Conservation (phyloP, 2,329 filamentous ascomycete species). For the Dothidotthia symphoricarpi region DNA sequence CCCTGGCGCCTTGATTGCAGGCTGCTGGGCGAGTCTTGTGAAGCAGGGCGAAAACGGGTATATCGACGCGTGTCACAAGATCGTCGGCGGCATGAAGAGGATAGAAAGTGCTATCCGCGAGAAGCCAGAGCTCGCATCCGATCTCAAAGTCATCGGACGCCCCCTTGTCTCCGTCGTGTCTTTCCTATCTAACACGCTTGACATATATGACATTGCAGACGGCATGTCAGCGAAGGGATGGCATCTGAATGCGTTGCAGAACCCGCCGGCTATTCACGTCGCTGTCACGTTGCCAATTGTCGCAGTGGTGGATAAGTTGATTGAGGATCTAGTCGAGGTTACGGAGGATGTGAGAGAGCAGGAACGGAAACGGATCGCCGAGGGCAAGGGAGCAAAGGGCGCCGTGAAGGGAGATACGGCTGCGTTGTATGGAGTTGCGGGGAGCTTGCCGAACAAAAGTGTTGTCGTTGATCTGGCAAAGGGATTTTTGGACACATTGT, state of each 20-base stretch:
- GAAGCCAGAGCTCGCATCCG: conserved; percentile 65
- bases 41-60: conserved; percentile 84
- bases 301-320: conserved; percentile 74
- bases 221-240: conserved; percentile 80
- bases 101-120: conserved; percentile 71
- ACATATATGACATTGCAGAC: conserved; percentile 94
- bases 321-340: conserved; percentile 64
- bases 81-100: conserved; percentile 82
- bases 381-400: conserved; percentile 62
- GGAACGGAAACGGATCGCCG: conserved; percentile 68
- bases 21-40: conserved; percentile 93
- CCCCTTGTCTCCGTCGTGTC: conserved; percentile 89
- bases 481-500: conserved; percentile 89
- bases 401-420: conserved; percentile 72
- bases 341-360: conserved; percentile 74
- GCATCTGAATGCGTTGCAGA: conserved; percentile 94
- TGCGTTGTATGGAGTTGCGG: conserved; percentile 91
- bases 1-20: conserved; percentile 90
- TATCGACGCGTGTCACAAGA: conserved; percentile 78
- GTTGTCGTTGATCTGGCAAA: conserved; percentile 86
- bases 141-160: conserved; percentile 77
- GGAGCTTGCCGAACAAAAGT: conserved; percentile 91
- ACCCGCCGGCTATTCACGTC: conserved; percentile 87
- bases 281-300: conserved; percentile 87
- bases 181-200: conserved; percentile 77